Percentiles rank a stretch among this genome's conserved stretches.
Conservation (phyloP, 2,329 filamentous ascomycete species). For the Hysterium pulicare region DNA sequence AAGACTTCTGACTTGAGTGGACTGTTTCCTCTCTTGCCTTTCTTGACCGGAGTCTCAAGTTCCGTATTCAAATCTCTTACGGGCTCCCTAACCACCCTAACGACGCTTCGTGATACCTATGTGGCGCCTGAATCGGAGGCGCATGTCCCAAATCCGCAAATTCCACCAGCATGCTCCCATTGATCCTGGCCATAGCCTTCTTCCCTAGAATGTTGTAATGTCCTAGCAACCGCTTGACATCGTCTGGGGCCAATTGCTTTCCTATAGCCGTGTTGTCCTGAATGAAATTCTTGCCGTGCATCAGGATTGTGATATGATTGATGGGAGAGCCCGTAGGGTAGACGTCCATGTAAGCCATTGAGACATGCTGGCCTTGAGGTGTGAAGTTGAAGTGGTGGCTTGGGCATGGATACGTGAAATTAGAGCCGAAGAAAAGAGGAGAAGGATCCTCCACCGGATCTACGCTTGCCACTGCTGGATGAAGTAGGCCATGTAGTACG, state of each 20-base stretch:
- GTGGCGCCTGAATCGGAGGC: constrained; percentile 53
- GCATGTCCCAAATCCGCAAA: constrained; percentile 52
- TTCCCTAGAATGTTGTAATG: constrained; percentile 51
- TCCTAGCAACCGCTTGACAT: constrained; percentile 38
- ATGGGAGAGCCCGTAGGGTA: constrained; percentile 35
- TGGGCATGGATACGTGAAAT: constrained; percentile 51
- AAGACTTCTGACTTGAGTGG: too few species aligned
- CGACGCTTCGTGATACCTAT: too few species aligned
- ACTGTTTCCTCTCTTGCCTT: too few species aligned
- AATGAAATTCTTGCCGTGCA: constrained; percentile 59
- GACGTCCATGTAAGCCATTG: constrained; percentile 58
- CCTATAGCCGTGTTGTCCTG: constrained; percentile 56
- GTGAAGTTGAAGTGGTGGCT: constrained; percentile 46
- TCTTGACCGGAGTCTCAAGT: too few species aligned
- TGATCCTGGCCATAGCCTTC: constrained; percentile 43
- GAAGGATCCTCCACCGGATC: background rate
- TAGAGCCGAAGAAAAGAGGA: constrained; percentile 4
- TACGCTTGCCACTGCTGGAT: too few species aligned
- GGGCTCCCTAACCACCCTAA: too few species aligned
- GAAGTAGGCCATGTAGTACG: too few species aligned
- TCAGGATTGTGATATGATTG: constrained; percentile 44
- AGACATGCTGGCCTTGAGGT: constrained; percentile 47
- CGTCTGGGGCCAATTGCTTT: constrained; percentile 44
- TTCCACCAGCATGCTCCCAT: constrained; percentile 42
- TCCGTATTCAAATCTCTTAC: too few species aligned